A percentile compares a stretch with the other conserved stretches of the same genome.
phyloP scores from a whole-genome alignment of 148 eudicot genomes.

The Rheum nobile region DNA sequence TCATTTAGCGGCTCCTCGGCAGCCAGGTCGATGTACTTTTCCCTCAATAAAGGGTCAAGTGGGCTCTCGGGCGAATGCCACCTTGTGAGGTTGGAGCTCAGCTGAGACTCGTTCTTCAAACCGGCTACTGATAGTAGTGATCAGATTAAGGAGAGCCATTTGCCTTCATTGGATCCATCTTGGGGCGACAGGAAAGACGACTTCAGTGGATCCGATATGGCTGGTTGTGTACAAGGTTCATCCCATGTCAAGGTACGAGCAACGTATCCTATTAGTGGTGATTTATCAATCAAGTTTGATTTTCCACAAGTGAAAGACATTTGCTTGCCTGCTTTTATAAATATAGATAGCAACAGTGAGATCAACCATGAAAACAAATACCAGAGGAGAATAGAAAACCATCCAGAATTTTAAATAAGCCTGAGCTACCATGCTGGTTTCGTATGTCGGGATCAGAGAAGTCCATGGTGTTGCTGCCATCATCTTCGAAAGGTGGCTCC shows the following conservation, averaged over 20 bases:
- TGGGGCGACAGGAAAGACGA: slow-evolving; percentile 34
- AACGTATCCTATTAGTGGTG: slow-evolving; percentile 91
- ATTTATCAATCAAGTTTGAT: slow-evolving; percentile 81
- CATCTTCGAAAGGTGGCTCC: slow-evolving; percentile 59
- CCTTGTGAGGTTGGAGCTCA: slow-evolving; percentile 27
- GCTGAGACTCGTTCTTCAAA: slow-evolving; percentile 26
- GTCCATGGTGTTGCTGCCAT: slow-evolving; percentile 28
- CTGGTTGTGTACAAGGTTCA: slow-evolving; percentile 34
- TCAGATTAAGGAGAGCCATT: slow-evolving; percentile 47
- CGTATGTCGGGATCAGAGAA: slow-evolving; percentile 25
- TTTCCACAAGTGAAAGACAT: slow-evolving; percentile 20
- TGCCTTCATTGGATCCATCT: slow-evolving; percentile 45
- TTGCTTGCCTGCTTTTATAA: slow-evolving; percentile 36
- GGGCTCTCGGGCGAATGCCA: slow-evolving; percentile 87
- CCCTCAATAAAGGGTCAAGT: slow-evolving; percentile 62
- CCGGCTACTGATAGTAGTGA: slow-evolving; percentile 60
- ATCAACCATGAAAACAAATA: background rate
- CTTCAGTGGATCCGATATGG: slow-evolving; percentile 25
- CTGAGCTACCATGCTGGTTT: slow-evolving; percentile 43
- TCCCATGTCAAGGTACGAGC: slow-evolving; percentile 82
- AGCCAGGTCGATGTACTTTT: slow-evolving; percentile 34
- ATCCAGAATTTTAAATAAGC: background rate
- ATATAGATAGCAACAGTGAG: background rate
- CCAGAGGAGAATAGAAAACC: background rate
- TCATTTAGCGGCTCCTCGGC: slow-evolving; percentile 36